phyloP scores from a whole-genome alignment of 345 rosid species.

The Syzygium aqueum region DNA sequence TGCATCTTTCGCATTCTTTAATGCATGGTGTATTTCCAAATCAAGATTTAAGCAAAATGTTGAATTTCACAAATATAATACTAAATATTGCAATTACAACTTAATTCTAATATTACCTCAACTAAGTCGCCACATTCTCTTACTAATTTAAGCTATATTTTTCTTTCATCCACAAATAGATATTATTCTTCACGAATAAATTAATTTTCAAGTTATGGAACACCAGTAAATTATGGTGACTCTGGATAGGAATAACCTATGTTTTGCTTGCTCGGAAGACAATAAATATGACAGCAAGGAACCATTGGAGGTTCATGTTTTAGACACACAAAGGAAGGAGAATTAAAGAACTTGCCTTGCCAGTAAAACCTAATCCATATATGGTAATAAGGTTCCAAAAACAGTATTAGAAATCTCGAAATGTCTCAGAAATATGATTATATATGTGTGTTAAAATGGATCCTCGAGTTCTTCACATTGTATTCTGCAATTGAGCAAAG shows the following conservation, averaged over 20 bases:
- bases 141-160: neutral
- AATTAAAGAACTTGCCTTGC: neutral
- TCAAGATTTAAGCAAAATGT: neutral
- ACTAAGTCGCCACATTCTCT: neutral
- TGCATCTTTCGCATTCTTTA: neutral
- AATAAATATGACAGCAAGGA: neutral
- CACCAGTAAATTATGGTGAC: neutral
- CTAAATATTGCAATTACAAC: neutral
- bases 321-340: neutral
- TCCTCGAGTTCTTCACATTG: neutral
- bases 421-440: neutral
- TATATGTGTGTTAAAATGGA: neutral
- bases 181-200: neutral
- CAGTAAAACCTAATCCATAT: neutral
- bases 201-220: neutral
- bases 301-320: neutral
- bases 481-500: neutral
- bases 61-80: neutral
- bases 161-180: neutral
- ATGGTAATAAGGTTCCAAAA: neutral
- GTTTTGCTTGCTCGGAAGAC: neutral
- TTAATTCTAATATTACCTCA: neutral
- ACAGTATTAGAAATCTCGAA: neutral
- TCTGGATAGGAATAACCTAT: neutral
- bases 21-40: neutral